phyloP scores from a whole-genome alignment of 176 grass and related monocot species.

The Poa annua region DNA sequence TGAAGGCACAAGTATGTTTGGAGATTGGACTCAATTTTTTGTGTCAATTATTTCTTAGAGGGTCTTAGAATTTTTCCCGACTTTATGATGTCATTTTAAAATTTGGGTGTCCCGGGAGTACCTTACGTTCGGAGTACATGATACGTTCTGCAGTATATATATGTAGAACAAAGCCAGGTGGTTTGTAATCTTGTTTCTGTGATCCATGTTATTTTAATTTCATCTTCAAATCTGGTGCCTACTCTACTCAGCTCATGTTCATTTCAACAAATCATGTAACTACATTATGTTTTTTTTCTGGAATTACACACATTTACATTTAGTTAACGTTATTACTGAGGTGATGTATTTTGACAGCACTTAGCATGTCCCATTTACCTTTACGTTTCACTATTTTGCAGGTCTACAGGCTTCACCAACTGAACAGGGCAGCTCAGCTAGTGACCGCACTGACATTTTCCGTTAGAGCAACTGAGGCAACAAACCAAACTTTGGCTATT shows the following conservation, averaged over 20 bases:
- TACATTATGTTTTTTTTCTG: conserved; percentile 2
- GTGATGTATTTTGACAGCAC: conserved; percentile 36
- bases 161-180: conserved; percentile 14
- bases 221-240: not conserved
- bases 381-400: conserved; percentile 31
- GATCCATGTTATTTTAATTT: not conserved
- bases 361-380: conserved; percentile 24
- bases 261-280: conserved; percentile 25
- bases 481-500: conserved; percentile 83
- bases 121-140: too few relatives aligned
- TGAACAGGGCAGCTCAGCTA: conserved; percentile 96
- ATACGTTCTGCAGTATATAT: not conserved
- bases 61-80: not conserved
- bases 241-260: not conserved
- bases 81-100: not conserved
- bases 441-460: conserved; percentile 82
- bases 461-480: conserved; percentile 78
- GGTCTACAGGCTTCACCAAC: conserved; percentile 95
- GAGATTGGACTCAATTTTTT: not conserved
- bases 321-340: not conserved
- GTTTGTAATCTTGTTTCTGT: conserved; percentile 3
- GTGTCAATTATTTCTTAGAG: too few relatives aligned
- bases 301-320: not conserved
- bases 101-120: not conserved
- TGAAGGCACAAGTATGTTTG: not conserved